phyloP scores from a whole-genome alignment of 495 filamentous ascomycete genomes.

The Penicillium lagena region DNA sequence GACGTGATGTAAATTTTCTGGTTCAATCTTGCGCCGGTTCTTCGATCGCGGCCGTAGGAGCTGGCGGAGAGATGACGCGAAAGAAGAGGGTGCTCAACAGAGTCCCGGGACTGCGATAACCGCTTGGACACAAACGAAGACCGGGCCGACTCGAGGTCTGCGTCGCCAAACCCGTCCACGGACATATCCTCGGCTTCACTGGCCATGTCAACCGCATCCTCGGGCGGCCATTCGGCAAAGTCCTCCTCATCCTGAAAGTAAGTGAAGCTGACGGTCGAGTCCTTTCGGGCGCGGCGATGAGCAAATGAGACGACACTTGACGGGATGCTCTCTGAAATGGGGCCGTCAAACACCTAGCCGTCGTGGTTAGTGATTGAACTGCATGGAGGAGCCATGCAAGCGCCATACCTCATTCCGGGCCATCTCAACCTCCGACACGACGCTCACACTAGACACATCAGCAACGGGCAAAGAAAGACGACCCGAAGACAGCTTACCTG shows the following conservation, averaged over 20 bases:
- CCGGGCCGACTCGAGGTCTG: conserved; percentile 27
- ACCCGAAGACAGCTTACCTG: conserved; percentile 35
- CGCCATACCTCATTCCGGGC: conserved; percentile 78
- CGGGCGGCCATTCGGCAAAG: conserved; percentile 43
- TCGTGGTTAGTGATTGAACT: not conserved
- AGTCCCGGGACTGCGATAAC: conserved; percentile 53
- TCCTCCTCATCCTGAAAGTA: conserved; percentile 67
- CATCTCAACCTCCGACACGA: conserved; percentile 97
- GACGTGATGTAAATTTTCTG: conserved; percentile 91
- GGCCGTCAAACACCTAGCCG: conserved; percentile 77
- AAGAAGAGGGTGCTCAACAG: conserved; percentile 68
- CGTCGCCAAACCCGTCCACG: conserved; percentile 21
- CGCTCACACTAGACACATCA: conserved; percentile 50
- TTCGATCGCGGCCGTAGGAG: conserved; percentile 52
- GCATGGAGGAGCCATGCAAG: not conserved
- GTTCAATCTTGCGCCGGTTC: conserved; percentile 50
- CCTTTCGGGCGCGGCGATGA: conserved; percentile 66
- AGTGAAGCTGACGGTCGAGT: conserved; percentile 82
- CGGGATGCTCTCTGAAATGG: conserved; percentile 89
- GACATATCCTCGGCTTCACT: conserved; percentile 48
- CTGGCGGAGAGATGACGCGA: conserved; percentile 51
- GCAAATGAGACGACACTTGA: conserved; percentile 84
- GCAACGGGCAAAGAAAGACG: conserved; percentile 11
- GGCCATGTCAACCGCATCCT: conserved; percentile 45
- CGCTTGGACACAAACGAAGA: conserved; percentile 39